A percentile compares a stretch with the other conserved stretches of the same genome.
Conservation (phyloP, 2,329 filamentous ascomycete genomes). For the Magnaporthales sp. region DNA sequence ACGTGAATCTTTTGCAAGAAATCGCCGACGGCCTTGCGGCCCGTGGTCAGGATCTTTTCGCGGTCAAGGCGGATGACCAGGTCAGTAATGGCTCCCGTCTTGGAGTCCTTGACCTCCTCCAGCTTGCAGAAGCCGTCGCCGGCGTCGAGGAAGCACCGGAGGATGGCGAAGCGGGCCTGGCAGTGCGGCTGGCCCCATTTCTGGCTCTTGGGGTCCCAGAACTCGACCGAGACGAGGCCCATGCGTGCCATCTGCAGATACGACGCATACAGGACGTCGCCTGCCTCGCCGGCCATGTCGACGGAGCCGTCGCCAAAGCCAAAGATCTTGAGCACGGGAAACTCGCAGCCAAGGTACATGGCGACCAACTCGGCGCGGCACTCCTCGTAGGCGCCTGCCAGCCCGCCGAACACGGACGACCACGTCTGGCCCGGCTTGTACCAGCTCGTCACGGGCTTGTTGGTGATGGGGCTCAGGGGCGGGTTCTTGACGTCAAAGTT, state of each 20-base stretch:
- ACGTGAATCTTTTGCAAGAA: conserved; percentile 89
- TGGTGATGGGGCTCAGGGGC: conserved; percentile 70
- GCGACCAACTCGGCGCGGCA: conserved; percentile 91
- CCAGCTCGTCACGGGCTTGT: conserved; percentile 72
- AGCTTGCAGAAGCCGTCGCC: conserved; percentile 83
- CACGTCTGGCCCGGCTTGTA: conserved; percentile 95
- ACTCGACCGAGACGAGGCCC: conserved; percentile 81
- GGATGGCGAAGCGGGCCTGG: conserved; percentile 83
- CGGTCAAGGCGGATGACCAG: conserved; percentile 77
- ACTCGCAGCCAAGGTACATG: conserved; percentile 81
- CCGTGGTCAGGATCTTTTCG: conserved; percentile 75
- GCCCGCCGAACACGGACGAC: conserved; percentile 82
- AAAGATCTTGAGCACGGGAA: conserved; percentile 81
- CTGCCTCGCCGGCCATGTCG: conserved; percentile 68
- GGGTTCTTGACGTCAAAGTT: conserved; percentile 84
- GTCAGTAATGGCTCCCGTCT: conserved; percentile 48
- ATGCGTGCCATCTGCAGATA: conserved; percentile 93
- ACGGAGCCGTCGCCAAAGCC: conserved; percentile 72
- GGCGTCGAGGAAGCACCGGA: conserved; percentile 76
- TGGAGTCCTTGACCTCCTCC: conserved; percentile 60
- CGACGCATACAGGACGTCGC: conserved; percentile 77
- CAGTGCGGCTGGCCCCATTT: conserved; percentile 94
- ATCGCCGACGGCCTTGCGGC: conserved; percentile 72
- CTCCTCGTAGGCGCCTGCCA: conserved; percentile 86
- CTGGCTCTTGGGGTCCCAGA: conserved; percentile 84